Evolutionary conservation across 2,329 filamentous ascomycete species (phyloP), one percentile per base, ranked within the genome.

Genomic region (Pseudopyrenochaeta lycopersici): DNA sequence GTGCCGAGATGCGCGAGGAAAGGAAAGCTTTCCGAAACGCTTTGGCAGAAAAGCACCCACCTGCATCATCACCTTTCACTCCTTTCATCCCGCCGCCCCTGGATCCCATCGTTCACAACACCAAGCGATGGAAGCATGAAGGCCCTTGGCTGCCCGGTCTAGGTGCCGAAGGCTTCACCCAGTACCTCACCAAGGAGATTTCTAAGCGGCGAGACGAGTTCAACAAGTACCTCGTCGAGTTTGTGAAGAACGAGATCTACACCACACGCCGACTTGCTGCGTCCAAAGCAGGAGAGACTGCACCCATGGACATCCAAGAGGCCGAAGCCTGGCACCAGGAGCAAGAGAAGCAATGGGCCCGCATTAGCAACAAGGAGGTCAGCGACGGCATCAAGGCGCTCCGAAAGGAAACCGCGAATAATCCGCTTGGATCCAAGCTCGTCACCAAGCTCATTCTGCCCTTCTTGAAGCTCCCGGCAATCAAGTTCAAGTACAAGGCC

Each of bases 61-160:
- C 55, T 59, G 70, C 52, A 71, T 32, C 29, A 21, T 47, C 39
- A 1, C 42, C 41, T 1, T 70, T 68, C 21, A 54, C 53, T 9
- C 64, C 63, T 15, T 64, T 65, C 45, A 61, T 45, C n/a, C 62
- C 61, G 7, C 62, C 66, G 11, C 58, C 60, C 17, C 53, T 66
- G 49, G 56, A 71, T 49, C 48, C 55, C 20, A 51, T 45, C 3
- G 63, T 63, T 14, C 70, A 68, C 51, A 66, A 68, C 49, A 63
- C 56, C 32, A 64, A 54, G 35, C 77, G 84, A 67, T 87, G 84
- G 80, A 84, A 85, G 67, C 83, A 82, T 62, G 76, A 80, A 29
- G 85, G 85, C 0, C 85, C 85, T n/a, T 86, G 81, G 79, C 71
- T 88, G 27, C 80, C 81, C 12, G 81, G 81, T 12, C 81, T 85